Evolutionary conservation across 768 basidiomycete genomes (phyloP).

Genomic region (Harrya chromipes): DNA sequence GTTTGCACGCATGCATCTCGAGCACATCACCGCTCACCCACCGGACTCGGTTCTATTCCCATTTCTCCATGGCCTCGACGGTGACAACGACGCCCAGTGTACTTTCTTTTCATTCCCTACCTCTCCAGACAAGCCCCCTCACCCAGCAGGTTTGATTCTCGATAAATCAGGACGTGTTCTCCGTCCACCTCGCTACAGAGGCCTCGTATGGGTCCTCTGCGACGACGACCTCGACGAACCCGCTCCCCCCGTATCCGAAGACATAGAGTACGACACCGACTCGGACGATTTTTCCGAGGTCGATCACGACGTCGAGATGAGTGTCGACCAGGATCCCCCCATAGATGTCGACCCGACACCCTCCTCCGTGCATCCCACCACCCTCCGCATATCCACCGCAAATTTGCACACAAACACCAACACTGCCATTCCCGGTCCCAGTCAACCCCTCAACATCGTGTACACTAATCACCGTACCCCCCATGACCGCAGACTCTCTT

Average conservation of each 20-base stretch:
- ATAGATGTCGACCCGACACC: constrained; percentile 28
- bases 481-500: constrained; percentile 32
- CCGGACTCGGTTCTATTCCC: constrained; percentile 84
- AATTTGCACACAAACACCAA: constrained; percentile 8
- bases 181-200: constrained; percentile 52
- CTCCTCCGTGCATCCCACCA: constrained; percentile 39
- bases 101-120: constrained; percentile 58
- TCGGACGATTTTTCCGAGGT: constrained; percentile 29
- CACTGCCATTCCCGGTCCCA: constrained; percentile 8
- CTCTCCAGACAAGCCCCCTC: constrained; percentile 7
- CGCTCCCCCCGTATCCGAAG: constrained; percentile 17
- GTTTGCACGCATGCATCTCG: constrained; percentile 61
- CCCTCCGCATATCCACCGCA: constrained; percentile 31
- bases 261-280: constrained; percentile 31
- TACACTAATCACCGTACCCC: neutral
- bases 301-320: constrained; percentile 28
- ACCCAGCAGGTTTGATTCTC: constrained; percentile 25
- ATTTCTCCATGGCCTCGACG: constrained; percentile 85
- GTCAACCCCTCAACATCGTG: constrained; percentile 12
- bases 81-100: constrained; percentile 75
- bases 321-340: constrained; percentile 26
- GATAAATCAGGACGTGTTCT: constrained; percentile 24
- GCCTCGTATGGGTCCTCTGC: constrained; percentile 79
- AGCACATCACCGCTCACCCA: constrained; percentile 65
- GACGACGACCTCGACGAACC: constrained; percentile 57